Percentiles rank a stretch among this genome's conserved stretches.
Conservation (phyloP, 2,329 filamentous ascomycete species). For the Claviceps quebecensis region DNA sequence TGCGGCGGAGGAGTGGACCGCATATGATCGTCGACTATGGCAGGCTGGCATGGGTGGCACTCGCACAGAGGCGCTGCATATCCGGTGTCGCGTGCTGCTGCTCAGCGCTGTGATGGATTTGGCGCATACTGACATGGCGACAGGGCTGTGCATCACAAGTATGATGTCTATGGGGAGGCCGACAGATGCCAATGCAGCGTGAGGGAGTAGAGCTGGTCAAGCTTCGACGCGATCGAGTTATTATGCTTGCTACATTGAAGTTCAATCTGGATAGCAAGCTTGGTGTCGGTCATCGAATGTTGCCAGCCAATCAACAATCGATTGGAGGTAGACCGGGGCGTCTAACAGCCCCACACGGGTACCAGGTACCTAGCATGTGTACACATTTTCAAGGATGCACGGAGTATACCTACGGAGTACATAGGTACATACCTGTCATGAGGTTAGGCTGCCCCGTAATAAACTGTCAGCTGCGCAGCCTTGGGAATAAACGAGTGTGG, state of each 20-base stretch:
- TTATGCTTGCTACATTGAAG: not conserved
- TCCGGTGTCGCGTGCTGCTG: conserved; percentile 12
- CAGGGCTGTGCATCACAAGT: not conserved
- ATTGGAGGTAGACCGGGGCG: not conserved
- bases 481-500: not conserved
- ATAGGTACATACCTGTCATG: no score
- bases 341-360: not conserved
- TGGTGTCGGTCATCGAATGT: not conserved
- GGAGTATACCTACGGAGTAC: not conserved
- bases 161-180: not conserved
- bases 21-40: conserved; percentile 44
- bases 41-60: not conserved
- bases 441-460: not conserved
- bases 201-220: not conserved
- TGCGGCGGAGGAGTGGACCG: conserved; percentile 61
- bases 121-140: conserved; percentile 19
- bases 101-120: conserved; percentile 13
- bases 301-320: not conserved
- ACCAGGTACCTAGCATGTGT: no score
- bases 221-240: not conserved
- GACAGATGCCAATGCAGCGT: not conserved
- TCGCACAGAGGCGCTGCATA: conserved; percentile 8
- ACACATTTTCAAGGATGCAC: not conserved
- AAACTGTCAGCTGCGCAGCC: not conserved
- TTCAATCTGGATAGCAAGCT: not conserved